phyloP scores from a whole-genome alignment of 495 filamentous ascomycete genomes.

The Aspergillus mulundensis region DNA sequence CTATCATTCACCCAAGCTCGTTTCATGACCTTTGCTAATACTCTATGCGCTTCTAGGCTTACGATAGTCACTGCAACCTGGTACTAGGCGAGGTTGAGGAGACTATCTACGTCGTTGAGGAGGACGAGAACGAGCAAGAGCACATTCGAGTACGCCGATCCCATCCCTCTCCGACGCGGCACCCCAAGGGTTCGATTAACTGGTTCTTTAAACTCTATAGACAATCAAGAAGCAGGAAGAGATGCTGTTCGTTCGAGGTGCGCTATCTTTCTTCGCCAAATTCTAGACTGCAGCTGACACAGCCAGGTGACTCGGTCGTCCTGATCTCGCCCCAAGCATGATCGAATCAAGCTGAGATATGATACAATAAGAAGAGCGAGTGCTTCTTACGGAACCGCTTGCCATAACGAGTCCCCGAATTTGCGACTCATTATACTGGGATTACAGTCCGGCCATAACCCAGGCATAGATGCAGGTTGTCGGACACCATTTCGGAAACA shows the following conservation, averaged over 20 bases:
- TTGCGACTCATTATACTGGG: constrained; percentile 29
- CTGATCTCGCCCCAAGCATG: constrained; percentile 79
- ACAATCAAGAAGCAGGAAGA: constrained; percentile 94
- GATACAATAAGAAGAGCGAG: not conserved
- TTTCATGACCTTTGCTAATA: not conserved
- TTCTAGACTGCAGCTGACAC: constrained; percentile 5
- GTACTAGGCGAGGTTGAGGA: constrained; percentile 96
- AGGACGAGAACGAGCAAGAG: constrained; percentile 83
- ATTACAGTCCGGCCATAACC: constrained; percentile 21
- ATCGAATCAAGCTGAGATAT: constrained; percentile 14
- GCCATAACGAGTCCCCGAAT: constrained; percentile 3
- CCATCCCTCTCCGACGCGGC: not conserved
- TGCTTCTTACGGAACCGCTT: not conserved
- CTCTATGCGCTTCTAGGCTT: constrained; percentile 60
- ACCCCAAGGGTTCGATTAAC: constrained; percentile 9
- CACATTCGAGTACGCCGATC: constrained; percentile 53
- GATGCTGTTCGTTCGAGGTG: constrained; percentile 99
- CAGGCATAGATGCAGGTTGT: not conserved
- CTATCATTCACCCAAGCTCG: not conserved
- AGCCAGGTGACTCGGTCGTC: constrained; percentile 86
- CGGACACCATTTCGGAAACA: not conserved
- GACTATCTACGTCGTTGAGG: constrained; percentile 84
- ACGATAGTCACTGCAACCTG: constrained; percentile 98
- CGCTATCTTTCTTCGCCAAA: constrained; percentile 21
- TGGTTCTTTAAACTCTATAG: constrained; percentile 38